These are phyloP conservation scores for Gloeopeniophorella convolvens DNA, from an alignment of 768 basidiomycete species.

Conservation along the genomic window DNA sequence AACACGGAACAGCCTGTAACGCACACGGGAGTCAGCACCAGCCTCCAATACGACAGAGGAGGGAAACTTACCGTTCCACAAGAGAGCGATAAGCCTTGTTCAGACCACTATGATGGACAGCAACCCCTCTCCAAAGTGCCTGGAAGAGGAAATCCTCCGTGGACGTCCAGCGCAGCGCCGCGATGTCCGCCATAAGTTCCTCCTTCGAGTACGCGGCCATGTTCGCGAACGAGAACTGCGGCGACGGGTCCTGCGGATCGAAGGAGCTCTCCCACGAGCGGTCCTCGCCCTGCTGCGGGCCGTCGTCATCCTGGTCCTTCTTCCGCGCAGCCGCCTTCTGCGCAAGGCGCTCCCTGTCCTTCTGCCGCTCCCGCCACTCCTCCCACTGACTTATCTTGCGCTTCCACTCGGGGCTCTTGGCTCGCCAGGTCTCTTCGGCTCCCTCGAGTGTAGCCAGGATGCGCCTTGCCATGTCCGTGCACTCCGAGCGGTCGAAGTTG, in stretches of 20 bases:
- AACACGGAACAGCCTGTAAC: slow-evolving; percentile 47
- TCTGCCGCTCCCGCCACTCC: slow-evolving; percentile 39
- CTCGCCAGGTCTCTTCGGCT: slow-evolving; percentile 47
- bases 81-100: slow-evolving; percentile 51
- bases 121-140: slow-evolving; percentile 54
- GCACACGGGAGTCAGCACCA: not conserved
- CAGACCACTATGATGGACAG: slow-evolving; percentile 68
- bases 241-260: slow-evolving; percentile 49
- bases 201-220: slow-evolving; percentile 36
- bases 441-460: slow-evolving; percentile 33
- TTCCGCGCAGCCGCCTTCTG: slow-evolving; percentile 37
- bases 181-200: slow-evolving; percentile 45
- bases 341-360: slow-evolving; percentile 41
- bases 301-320: slow-evolving; percentile 27
- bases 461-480: slow-evolving; percentile 44
- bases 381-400: slow-evolving; percentile 46
- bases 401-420: slow-evolving; percentile 40
- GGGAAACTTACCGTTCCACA: slow-evolving; percentile 43
- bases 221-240: slow-evolving; percentile 56
- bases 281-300: slow-evolving; percentile 19
- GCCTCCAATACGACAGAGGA: not conserved
- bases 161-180: slow-evolving; percentile 30
- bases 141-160: slow-evolving; percentile 38
- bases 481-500: slow-evolving; percentile 53
- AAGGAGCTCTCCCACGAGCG: slow-evolving; percentile 48